Conservation (phyloP, 805 yeast species). For the Ogataea corticis region DNA sequence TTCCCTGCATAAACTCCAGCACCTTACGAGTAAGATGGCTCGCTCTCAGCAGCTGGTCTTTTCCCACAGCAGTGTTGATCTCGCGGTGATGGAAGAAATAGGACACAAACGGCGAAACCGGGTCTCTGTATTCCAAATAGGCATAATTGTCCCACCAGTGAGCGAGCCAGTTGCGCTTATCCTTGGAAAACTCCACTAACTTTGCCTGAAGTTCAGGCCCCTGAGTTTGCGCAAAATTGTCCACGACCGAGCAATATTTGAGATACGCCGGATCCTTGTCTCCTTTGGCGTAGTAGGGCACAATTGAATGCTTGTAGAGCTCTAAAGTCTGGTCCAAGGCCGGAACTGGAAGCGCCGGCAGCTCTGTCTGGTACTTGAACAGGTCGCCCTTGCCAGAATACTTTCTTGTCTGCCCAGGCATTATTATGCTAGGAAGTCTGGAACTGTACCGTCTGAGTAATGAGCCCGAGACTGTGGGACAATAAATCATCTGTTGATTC, state of each 20-base stretch:
- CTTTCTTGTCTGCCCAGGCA: slow-evolving; percentile 2
- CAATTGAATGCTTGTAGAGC: slow-evolving; percentile 69
- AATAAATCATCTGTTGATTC: neutral
- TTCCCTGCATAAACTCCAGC: slow-evolving; percentile 61
- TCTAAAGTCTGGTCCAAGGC: slow-evolving; percentile 66
- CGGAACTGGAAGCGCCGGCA: slow-evolving; percentile 91
- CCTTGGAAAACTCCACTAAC: slow-evolving; percentile 54
- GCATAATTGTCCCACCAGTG: slow-evolving; percentile 95
- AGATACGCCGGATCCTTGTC: slow-evolving; percentile 41
- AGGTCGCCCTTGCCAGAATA: slow-evolving; percentile 55
- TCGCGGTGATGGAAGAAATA: slow-evolving; percentile 87
- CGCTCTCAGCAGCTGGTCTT: slow-evolving; percentile 70
- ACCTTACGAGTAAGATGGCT: slow-evolving; percentile 70
- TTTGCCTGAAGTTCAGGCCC: slow-evolving; percentile 75
- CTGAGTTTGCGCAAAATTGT: slow-evolving; percentile 61
- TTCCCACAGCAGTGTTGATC: slow-evolving; percentile 53
- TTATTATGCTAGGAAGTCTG: neutral
- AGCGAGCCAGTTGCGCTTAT: slow-evolving; percentile 81
- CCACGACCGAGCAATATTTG: slow-evolving; percentile 55
- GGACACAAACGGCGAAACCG: slow-evolving; percentile 92
- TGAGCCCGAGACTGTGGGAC: neutral
- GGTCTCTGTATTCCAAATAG: slow-evolving; percentile 86
- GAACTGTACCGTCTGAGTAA: neutral
- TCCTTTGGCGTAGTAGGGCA: slow-evolving; percentile 58
- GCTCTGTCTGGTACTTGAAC: slow-evolving; percentile 65